Evolutionary conservation across 345 rosid species (phyloP), one percentile per base, ranked within the genome.

Genomic region (Cardamine resedifolia): DNA sequence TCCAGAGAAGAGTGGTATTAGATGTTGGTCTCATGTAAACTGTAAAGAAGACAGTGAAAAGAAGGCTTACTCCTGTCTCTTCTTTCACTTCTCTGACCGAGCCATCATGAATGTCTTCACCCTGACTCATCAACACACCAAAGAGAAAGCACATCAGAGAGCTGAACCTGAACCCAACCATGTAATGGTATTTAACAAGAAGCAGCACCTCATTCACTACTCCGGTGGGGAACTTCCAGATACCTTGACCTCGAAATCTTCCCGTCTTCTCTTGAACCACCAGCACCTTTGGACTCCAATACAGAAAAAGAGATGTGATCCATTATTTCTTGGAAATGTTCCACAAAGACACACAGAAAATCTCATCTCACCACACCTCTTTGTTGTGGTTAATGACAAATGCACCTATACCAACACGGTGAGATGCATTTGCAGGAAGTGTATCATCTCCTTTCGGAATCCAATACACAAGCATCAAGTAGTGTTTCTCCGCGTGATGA

Each of bases 181-280:
- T 27, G 60, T 56, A 19, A 47, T 26, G 71, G 8, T 2, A 1
- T 27, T 43, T 3, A 15, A 39, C n/a, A 28, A 56, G 60, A 36
- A 56, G 74, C 41, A 55, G 1, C 60, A 89, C 98, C 97, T 89
- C 85, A 15, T 94, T 83, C 12, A 86, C 96, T 50, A 80, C 89
- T 41, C 96, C 96, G 2, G 98, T 89, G 34, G 97, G 97, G 76
- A 91, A 77, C 88, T 89, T 91, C 97, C 96, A 89, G 18, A 85
- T 44, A 39, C 97, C 91, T 43, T 31, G 75, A 27, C 95, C 91
- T 27, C 36, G 70, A 64, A 83, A 80, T 26, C 72, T 77, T 61
- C 97, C 95, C 3, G 23, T 78, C 70, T 84, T 94, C 73, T 94
- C 97, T 78, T 91, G 96, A 63, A 91, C 93, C 14, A 91, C 96